Evolutionary conservation across 1,284 basidiomycete species (phyloP).

Genomic region (Apiotrichum akiyoshidainum): DNA sequence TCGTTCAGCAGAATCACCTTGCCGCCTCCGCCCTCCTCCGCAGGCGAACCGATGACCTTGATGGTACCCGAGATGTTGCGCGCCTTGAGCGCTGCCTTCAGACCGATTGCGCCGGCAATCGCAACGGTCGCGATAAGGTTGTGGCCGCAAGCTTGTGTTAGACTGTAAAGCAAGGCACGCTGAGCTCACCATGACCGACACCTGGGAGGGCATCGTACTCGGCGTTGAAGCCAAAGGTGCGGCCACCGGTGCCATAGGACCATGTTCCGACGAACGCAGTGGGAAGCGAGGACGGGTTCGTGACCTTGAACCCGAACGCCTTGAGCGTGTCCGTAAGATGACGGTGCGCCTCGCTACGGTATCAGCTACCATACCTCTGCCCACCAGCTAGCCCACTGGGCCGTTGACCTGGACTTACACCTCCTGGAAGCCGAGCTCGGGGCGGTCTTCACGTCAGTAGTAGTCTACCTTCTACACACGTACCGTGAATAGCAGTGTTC

Average conservation of each 20-base stretch:
- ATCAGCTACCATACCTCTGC: too few relatives aligned
- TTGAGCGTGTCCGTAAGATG: constrained; percentile 22
- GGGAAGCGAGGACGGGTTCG: constrained; percentile 24
- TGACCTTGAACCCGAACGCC: constrained; percentile 29
- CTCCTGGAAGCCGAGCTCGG: constrained; percentile 34
- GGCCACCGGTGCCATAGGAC: constrained; percentile 30
- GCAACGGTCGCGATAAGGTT: constrained; percentile 50
- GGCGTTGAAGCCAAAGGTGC: constrained; percentile 35
- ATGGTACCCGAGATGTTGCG: constrained; percentile 39
- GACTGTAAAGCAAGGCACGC: neutral
- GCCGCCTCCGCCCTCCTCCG: constrained; percentile 77
- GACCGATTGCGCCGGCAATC: constrained; percentile 43
- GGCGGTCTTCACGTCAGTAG: constrained; percentile 22
- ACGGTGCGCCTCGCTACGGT: constrained; percentile 24
- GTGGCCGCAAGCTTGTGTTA: constrained; percentile 61
- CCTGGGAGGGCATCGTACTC: constrained; percentile 32
- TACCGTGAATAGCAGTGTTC: constrained; percentile 64
- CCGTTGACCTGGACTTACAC: constrained; percentile 14
- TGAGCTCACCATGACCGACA: constrained; percentile 31
- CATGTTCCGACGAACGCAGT: constrained; percentile 34
- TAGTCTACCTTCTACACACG: neutral
- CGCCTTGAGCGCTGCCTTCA: constrained; percentile 40
- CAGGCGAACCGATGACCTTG: constrained; percentile 51
- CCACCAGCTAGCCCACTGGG: too few relatives aligned
- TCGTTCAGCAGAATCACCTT: constrained; percentile 70